These are phyloP conservation scores for Exsudoporus frostii DNA, from an alignment of 768 basidiomycete genomes.

Conservation along the genomic window DNA sequence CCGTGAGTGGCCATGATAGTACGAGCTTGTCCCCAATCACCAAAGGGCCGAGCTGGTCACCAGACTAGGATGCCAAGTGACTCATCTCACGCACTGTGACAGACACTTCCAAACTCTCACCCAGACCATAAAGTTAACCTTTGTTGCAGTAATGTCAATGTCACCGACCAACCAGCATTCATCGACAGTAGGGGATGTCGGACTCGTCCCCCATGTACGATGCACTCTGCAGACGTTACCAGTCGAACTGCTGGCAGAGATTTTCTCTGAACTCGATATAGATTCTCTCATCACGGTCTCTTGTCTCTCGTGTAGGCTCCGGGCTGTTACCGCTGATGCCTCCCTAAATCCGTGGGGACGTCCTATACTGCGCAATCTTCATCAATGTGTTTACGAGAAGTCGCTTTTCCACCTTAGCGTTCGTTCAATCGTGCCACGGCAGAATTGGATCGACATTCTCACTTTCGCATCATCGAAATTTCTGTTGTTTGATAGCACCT, in stretches of 20 bases:
- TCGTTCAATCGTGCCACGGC: conserved; percentile 60
- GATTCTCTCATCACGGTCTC: conserved; percentile 55
- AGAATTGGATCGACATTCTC: conserved; percentile 79
- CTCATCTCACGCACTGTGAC: not conserved
- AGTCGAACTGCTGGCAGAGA: conserved; percentile 74
- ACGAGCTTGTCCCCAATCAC: no score
- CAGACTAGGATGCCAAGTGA: no score
- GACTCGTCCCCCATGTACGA: not conserved
- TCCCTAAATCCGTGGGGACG: conserved; percentile 73
- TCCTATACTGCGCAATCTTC: conserved; percentile 62
- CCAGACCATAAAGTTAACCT: not conserved
- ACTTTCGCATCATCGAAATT: conserved; percentile 58
- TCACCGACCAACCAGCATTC: not conserved
- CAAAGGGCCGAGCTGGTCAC: no score
- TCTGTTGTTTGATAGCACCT: conserved; percentile 62
- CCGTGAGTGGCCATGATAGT: no score
- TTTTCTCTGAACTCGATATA: conserved; percentile 67
- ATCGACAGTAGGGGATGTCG: not conserved
- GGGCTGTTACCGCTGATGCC: conserved; percentile 56
- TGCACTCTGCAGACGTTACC: conserved; percentile 50
- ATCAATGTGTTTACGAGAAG: conserved; percentile 43
- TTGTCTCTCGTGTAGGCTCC: conserved; percentile 57
- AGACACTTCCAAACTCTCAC: not conserved
- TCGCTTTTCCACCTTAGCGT: conserved; percentile 59
- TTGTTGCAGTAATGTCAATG: not conserved